Percentiles rank a stretch among this genome's conserved stretches.
phyloP scores from a whole-genome alignment of 225 moss, liverwort and hornwort genomes.

The Antitrichia curtipendula region DNA sequence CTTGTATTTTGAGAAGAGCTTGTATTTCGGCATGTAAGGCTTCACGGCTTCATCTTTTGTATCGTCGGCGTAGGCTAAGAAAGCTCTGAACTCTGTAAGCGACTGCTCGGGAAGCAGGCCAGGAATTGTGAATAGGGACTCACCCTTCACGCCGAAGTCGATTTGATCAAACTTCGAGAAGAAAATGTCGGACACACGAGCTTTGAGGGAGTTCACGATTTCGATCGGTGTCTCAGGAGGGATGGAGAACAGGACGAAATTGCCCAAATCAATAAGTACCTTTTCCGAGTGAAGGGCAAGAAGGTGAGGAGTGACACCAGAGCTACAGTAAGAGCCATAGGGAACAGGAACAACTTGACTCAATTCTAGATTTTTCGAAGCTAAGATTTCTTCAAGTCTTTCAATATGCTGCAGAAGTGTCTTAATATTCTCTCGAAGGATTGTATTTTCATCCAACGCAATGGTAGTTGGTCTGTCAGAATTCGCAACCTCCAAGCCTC shows the following conservation, averaged over 20 bases:
- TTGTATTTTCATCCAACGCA: neutral
- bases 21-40: neutral
- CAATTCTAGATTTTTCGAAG: neutral
- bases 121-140: neutral
- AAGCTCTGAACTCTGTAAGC: neutral
- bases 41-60: neutral
- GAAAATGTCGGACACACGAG: neutral
- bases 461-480: rapidly evolving
- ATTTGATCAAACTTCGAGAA: neutral
- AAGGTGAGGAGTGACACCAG: neutral
- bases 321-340: neutral
- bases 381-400: neutral
- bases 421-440: neutral
- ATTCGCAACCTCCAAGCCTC: neutral
- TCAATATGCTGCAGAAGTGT: neutral
- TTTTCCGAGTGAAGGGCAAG: neutral
- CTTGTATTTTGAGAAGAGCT: neutral
- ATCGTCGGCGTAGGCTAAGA: neutral
- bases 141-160: neutral
- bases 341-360: neutral
- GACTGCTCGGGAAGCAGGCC: neutral
- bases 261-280: neutral
- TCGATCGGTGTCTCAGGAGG: neutral
- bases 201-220: neutral
- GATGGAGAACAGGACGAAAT: neutral